Conservation (phyloP, 352 stramenopile genomes). For the Phytophthora foliorum region DNA sequence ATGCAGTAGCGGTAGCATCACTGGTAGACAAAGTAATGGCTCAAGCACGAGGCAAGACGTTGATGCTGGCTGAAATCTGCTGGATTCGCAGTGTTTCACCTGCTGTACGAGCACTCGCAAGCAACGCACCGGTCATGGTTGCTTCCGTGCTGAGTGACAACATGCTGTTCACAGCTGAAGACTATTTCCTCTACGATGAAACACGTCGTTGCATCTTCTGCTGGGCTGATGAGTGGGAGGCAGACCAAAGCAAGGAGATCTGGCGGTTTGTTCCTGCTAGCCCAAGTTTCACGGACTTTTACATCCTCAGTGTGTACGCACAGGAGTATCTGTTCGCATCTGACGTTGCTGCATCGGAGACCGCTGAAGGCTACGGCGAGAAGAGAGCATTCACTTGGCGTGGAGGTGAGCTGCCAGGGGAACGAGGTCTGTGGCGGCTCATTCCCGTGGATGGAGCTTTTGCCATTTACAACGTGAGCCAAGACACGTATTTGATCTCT, state of each 20-base stretch:
- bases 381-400: constrained; percentile 28
- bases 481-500: constrained; percentile 31
- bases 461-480: constrained; percentile 27
- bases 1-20: constrained; percentile 28
- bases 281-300: constrained; percentile 33
- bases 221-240: constrained; percentile 43
- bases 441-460: constrained; percentile 24
- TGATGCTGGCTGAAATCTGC: constrained; percentile 31
- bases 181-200: constrained; percentile 40
- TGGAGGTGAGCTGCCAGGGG: constrained; percentile 23
- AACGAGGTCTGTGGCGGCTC: constrained; percentile 24
- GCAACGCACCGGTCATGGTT: constrained; percentile 40
- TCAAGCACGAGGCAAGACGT: constrained; percentile 22
- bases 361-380: constrained; percentile 17
- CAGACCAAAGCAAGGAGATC: constrained; percentile 50
- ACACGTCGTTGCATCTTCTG: constrained; percentile 52
- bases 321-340: constrained; percentile 33
- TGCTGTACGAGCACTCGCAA: constrained; percentile 45
- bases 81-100: constrained; percentile 37
- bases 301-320: constrained; percentile 29
- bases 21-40: constrained; percentile 37
- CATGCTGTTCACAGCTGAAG: constrained; percentile 39
- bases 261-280: constrained; percentile 30
- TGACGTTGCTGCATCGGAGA: constrained; percentile 16
- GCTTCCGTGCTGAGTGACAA: constrained; percentile 28